Percentiles rank a stretch among this genome's conserved stretches.
These are phyloP conservation scores for Odontarrhena argentea DNA, from an alignment of 345 rosid genomes.

Conservation along the genomic window DNA sequence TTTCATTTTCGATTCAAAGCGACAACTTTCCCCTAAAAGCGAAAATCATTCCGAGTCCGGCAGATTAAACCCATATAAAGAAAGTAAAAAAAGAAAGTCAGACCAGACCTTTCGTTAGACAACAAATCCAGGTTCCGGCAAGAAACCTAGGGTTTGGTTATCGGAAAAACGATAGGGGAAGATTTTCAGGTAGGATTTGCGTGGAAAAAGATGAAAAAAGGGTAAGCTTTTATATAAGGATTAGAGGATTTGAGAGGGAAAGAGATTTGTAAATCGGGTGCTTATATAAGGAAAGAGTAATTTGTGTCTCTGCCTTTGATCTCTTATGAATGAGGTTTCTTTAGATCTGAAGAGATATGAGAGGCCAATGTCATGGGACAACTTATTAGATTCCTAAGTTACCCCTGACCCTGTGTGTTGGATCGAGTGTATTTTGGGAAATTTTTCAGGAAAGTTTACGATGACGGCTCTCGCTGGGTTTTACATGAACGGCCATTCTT, in stretches of 20 bases:
- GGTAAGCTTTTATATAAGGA: conserved; percentile 25
- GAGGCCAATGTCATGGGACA: not conserved
- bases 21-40: not conserved
- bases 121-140: conserved; percentile 9
- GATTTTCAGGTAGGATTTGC: not conserved
- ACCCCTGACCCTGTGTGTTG: conserved; percentile 23
- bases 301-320: conserved; percentile 9
- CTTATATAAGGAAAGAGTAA: conserved; percentile 19
- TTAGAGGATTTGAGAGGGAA: conserved; percentile 31
- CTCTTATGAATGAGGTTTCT: conserved; percentile 22
- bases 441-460: rapidly evolving
- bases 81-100: not conserved
- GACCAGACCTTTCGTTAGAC: conserved; percentile 25
- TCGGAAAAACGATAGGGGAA: not conserved
- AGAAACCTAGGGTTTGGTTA: conserved; percentile 36
- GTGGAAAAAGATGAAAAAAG: not conserved
- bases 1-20: not conserved
- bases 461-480: not conserved
- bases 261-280: conserved; percentile 34
- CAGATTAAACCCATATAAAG: not conserved
- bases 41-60: not conserved
- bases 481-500: conserved; percentile 16
- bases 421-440: not conserved
- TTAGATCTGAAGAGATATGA: conserved; percentile 32
- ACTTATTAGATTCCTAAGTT: conserved; percentile 1